Conservation (phyloP, 2,329 filamentous ascomycete species). For the Amesomyces nigricolor region DNA sequence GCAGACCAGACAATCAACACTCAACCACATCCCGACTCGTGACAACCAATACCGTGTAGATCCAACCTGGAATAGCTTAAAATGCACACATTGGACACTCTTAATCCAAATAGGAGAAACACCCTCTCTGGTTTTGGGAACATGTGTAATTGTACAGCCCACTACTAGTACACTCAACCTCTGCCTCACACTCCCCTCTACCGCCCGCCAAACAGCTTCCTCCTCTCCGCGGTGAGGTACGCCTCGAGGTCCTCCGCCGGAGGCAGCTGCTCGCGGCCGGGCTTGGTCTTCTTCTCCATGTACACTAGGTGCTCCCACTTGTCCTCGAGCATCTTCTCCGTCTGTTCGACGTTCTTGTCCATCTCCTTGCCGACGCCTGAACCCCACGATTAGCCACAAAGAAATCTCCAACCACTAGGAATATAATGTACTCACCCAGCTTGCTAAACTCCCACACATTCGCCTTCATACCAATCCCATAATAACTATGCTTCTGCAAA, state of each 20-base stretch:
- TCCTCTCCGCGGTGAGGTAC: constrained; percentile 48
- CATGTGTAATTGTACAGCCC: constrained; percentile 6
- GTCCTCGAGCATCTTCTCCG: constrained; percentile 39
- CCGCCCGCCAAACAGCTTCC: constrained; percentile 33
- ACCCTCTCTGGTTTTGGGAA: background rate
- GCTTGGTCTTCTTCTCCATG: constrained; percentile 44
- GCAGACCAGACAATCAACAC: no score
- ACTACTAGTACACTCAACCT: constrained; percentile 20
- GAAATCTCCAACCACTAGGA: constrained; percentile 4
- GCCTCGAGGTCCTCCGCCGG: constrained; percentile 52
- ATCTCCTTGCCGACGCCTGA: constrained; percentile 48
- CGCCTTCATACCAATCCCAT: constrained; percentile 98
- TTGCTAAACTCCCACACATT: constrained; percentile 87
- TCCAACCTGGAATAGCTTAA: no score
- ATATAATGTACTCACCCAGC: constrained; percentile 36
- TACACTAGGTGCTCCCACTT: constrained; percentile 54
- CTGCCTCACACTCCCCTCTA: constrained; percentile 11
- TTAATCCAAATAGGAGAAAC: no score
- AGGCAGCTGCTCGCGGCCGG: constrained; percentile 45
- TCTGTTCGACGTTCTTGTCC: constrained; percentile 43
- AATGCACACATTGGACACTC: no score
- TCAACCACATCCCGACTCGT: no score
- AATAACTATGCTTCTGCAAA: constrained; percentile 83
- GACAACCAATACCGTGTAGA: no score
- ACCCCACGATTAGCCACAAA: background rate